Percentiles rank a stretch among this genome's conserved stretches.
phyloP scores from a whole-genome alignment of 768 basidiomycete species.

The Phanerochaete sordida region DNA sequence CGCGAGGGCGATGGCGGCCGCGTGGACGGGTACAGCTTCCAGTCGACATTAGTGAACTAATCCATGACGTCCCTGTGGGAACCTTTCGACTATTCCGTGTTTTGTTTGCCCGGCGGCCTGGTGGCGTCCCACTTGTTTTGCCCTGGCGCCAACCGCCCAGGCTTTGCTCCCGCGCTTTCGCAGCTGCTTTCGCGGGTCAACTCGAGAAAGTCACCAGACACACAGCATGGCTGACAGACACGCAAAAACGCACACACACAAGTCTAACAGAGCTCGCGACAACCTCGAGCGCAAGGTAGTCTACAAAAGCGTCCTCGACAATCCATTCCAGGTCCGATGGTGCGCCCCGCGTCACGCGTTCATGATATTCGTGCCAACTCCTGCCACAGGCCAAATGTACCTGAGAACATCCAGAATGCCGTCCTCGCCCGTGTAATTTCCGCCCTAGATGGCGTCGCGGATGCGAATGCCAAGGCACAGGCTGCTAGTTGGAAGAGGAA shows the following conservation, averaged over 20 bases:
- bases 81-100: too few species aligned
- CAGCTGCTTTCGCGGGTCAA: not conserved
- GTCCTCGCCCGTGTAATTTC: constrained; percentile 49
- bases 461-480: constrained; percentile 40
- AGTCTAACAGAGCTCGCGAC: constrained; percentile 59
- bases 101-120: not conserved
- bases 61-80: not conserved
- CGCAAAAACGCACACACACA: constrained; percentile 51
- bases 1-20: too few species aligned
- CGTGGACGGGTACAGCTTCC: not conserved
- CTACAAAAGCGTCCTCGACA: constrained; percentile 70
- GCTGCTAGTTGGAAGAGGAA: constrained; percentile 32
- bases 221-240: constrained; percentile 43
- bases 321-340: constrained; percentile 71
- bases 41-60: too few species aligned
- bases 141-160: not conserved
- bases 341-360: constrained; percentile 26
- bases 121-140: not conserved
- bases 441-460: constrained; percentile 49
- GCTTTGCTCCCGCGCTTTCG: too few species aligned
- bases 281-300: constrained; percentile 53
- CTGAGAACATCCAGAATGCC: constrained; percentile 59
- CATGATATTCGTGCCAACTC: not conserved
- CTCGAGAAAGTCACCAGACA: not conserved
- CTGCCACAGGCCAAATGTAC: constrained; percentile 34